phyloP scores from a whole-genome alignment of 345 rosid genomes.

The Pistacia vera region DNA sequence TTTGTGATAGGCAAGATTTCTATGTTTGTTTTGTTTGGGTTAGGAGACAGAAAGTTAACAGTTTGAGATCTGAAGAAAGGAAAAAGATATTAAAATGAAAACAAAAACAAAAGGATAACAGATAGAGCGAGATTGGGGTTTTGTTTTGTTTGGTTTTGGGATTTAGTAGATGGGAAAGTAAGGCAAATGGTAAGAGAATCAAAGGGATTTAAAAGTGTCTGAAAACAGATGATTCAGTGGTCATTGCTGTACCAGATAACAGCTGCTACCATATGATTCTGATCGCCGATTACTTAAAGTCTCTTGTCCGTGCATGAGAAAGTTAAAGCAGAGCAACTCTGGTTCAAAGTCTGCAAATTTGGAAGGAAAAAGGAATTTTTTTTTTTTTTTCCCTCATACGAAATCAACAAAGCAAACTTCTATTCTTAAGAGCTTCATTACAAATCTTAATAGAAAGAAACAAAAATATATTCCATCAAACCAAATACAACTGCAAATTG shows the following conservation, averaged over 20 bases:
- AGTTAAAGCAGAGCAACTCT: neutral
- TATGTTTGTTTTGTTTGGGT: conserved; percentile 43
- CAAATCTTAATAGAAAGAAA: too few species aligned
- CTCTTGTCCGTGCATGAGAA: conserved; percentile 9
- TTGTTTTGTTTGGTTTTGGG: conserved; percentile 23
- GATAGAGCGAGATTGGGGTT: neutral
- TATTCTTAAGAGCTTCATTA: too few species aligned
- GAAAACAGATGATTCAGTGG: conserved; percentile 12
- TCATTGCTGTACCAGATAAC: conserved; percentile 10
- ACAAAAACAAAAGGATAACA: conserved; percentile 5
- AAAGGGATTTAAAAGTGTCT: neutral
- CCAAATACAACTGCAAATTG: too few species aligned
- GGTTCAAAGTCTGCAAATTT: conserved; percentile 32
- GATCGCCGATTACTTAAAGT: conserved; percentile 5
- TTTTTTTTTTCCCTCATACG: neutral
- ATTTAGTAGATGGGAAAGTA: conserved; percentile 15
- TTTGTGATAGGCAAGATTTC: conserved; percentile 11
- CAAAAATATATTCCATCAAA: too few species aligned
- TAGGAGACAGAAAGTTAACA: conserved; percentile 21
- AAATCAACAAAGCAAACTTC: neutral
- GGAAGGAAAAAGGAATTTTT: neutral
- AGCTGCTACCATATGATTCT: conserved; percentile 2
- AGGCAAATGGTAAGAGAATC: neutral
- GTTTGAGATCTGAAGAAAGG: conserved; percentile 23
- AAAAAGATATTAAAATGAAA: neutral